These are phyloP conservation scores for Phytopythium vexans DNA, from an alignment of 352 stramenopile genomes.

Conservation along the genomic window DNA sequence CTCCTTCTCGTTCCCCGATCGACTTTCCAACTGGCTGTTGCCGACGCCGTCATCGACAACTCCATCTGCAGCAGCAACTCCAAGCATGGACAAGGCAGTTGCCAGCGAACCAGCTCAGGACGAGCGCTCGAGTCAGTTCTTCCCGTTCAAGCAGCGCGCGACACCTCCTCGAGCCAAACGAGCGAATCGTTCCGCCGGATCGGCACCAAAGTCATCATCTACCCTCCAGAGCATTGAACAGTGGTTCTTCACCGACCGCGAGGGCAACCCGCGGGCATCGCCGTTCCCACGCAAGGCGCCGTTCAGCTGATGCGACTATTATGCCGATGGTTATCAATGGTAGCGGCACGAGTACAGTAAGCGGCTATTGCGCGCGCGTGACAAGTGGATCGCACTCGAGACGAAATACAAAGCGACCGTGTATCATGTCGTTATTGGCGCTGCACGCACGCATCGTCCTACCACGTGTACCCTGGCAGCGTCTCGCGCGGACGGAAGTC, in stretches of 20 bases:
- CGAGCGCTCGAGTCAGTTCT: slow-evolving; percentile 23
- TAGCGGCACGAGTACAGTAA: too few species aligned
- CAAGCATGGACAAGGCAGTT: too few species aligned
- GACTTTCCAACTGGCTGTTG: slow-evolving; percentile 59
- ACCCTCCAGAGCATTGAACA: slow-evolving; percentile 43
- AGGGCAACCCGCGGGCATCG: slow-evolving; percentile 27
- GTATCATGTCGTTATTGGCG: neutral
- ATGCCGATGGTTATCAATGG: too few species aligned
- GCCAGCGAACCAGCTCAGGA: slow-evolving; percentile 10
- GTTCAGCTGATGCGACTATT: slow-evolving; percentile 9
- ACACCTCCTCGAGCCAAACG: slow-evolving; percentile 10
- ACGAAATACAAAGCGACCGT: too few species aligned
- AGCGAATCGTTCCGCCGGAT: slow-evolving; percentile 1
- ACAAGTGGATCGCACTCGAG: too few species aligned
- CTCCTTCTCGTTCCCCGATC: slow-evolving; percentile 32
- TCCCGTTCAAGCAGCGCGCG: slow-evolving; percentile 34
- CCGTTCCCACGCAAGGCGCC: slow-evolving; percentile 25
- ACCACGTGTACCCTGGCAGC: slow-evolving; percentile 28
- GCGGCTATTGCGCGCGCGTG: too few species aligned
- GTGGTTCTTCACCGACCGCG: slow-evolving; percentile 52
- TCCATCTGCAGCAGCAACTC: slow-evolving; percentile 1
- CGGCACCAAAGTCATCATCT: slow-evolving; percentile 23
- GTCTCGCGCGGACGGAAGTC: slow-evolving; percentile 29
- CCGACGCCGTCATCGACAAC: slow-evolving; percentile 12
- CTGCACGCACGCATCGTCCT: slow-evolving; percentile 3